Percentiles rank a stretch among this genome's conserved stretches.
phyloP scores from a whole-genome alignment of 148 eudicot species.

The Vaccinium vitisidaea region DNA sequence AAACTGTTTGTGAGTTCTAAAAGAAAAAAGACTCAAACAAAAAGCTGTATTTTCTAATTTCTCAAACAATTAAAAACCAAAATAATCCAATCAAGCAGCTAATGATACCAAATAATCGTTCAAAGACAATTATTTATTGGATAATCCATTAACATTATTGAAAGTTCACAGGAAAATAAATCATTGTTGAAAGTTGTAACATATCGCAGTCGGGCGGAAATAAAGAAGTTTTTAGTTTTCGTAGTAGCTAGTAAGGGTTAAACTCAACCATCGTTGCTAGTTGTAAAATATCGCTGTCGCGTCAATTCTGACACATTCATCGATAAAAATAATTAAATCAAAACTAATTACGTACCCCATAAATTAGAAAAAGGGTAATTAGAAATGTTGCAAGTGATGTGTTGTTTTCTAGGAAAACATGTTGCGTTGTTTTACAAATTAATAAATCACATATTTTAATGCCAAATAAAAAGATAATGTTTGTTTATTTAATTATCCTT shows the following conservation, averaged over 20 bases:
- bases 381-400: background rate
- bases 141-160: background rate
- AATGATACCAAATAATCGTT: background rate
- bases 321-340: background rate
- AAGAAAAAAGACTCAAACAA: background rate
- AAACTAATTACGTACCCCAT: background rate
- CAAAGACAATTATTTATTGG: no score
- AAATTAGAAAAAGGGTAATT: background rate
- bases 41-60: background rate
- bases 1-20: background rate
- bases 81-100: background rate
- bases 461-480: background rate
- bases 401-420: conserved; percentile 1
- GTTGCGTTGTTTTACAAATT: background rate
- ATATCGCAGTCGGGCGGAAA: no score
- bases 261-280: background rate
- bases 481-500: background rate
- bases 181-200: no score
- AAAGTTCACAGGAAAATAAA: background rate
- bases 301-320: background rate
- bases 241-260: no score
- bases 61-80: background rate
- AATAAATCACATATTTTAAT: background rate
- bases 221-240: no score
- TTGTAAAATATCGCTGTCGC: background rate